These are phyloP conservation scores for Aphanocladium album DNA, from an alignment of 2,329 filamentous ascomycete genomes.

Conservation along the genomic window DNA sequence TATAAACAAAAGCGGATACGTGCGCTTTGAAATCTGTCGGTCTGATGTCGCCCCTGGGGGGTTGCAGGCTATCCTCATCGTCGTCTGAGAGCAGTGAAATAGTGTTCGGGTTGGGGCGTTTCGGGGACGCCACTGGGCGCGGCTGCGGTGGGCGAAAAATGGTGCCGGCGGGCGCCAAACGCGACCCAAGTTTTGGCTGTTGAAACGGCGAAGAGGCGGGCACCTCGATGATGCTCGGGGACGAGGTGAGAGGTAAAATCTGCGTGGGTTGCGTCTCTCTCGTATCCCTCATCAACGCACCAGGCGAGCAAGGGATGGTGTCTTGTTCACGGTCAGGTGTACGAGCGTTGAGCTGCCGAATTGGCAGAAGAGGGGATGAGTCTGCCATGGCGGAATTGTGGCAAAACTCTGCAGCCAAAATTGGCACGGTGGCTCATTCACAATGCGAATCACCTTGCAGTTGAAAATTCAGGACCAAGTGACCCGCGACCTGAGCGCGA, in stretches of 20 bases:
- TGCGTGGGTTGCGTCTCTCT: constrained; percentile 40
- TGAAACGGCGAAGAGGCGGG: constrained; percentile 80
- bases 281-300: constrained; percentile 28
- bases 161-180: constrained; percentile 74
- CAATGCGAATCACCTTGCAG: constrained; percentile 2
- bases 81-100: constrained; percentile 52
- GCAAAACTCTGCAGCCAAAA: neutral
- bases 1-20: constrained; percentile 39
- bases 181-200: constrained; percentile 38
- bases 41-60: constrained; percentile 55
- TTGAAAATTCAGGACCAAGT: constrained; percentile 11
- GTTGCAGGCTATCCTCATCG: constrained; percentile 38
- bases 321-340: constrained; percentile 42
- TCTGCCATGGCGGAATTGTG: constrained; percentile 12
- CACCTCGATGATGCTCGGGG: constrained; percentile 64
- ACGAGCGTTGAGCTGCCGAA: constrained; percentile 24
- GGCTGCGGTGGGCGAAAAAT: constrained; percentile 52
- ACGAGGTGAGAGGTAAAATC: constrained; percentile 33
- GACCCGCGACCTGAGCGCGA: constrained; percentile 10
- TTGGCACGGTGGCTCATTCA: neutral
- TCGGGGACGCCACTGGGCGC: constrained; percentile 14
- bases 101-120: constrained; percentile 36
- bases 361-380: constrained; percentile 7
- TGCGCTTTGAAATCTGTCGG: constrained; percentile 51
- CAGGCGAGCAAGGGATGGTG: constrained; percentile 42